These are phyloP conservation scores for Chrysosporium keratinophilum DNA, from an alignment of 2,329 filamentous ascomycete genomes.

Conservation along the genomic window DNA sequence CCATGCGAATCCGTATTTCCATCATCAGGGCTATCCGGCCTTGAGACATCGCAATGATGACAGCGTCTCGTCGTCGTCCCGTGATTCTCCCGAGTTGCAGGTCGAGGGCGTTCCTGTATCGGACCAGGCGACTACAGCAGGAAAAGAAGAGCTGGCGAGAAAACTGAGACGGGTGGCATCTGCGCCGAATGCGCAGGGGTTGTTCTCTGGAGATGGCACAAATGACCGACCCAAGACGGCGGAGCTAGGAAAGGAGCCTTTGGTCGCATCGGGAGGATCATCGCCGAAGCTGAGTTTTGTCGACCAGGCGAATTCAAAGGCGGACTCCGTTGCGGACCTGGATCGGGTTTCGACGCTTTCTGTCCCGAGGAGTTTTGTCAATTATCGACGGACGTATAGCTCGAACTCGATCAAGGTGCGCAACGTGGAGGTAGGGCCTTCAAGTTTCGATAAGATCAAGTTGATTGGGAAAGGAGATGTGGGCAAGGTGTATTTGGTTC, in stretches of 20 bases:
- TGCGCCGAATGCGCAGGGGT: slow-evolving; percentile 88
- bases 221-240: slow-evolving; percentile 69
- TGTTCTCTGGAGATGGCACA: slow-evolving; percentile 57
- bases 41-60: slow-evolving; percentile 90
- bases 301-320: slow-evolving; percentile 31
- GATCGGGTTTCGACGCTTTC: slow-evolving; percentile 17
- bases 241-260: slow-evolving; percentile 73
- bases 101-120: slow-evolving; percentile 56
- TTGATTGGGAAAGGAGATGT: slow-evolving; percentile 98
- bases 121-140: slow-evolving; percentile 61
- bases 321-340: slow-evolving; percentile 24
- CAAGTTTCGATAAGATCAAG: slow-evolving; percentile 99
- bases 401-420: slow-evolving; percentile 98
- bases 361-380: slow-evolving; percentile 46
- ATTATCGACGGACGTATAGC: slow-evolving; percentile 91
- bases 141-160: slow-evolving; percentile 86
- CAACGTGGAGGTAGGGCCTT: slow-evolving; percentile 88
- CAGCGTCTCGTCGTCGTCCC: slow-evolving; percentile 83
- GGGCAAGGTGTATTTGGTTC: slow-evolving; percentile 92
- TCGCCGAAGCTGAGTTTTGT: slow-evolving; percentile 46
- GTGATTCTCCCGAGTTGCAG: slow-evolving; percentile 74
- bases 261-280: slow-evolving; percentile 49
- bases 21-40: slow-evolving; percentile 86
- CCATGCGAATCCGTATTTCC: slow-evolving; percentile 93
- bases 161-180: slow-evolving; percentile 91